Conservation (phyloP, 2,329 filamentous ascomycete genomes). For the Graphiopsis chlorocephala region DNA sequence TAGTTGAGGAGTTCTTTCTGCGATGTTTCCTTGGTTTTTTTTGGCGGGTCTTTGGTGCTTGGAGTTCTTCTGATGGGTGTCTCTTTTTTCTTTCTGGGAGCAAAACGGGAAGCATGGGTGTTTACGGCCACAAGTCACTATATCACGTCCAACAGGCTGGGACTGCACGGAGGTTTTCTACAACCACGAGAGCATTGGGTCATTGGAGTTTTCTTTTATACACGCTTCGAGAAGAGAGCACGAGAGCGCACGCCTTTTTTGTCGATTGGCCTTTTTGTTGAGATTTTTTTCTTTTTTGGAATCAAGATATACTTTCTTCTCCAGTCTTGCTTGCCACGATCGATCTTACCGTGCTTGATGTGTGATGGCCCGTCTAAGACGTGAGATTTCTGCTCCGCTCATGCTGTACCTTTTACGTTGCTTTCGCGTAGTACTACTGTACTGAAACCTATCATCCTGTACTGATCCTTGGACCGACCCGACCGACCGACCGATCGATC, state of each 20-base stretch:
- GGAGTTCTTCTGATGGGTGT: constrained; percentile 2
- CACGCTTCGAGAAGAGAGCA: background rate
- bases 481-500: background rate
- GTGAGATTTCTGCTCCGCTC: background rate
- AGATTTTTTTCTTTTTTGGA: background rate
- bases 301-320: background rate
- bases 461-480: background rate
- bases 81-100: background rate
- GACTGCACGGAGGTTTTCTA: constrained; percentile 5
- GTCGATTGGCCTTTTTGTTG: background rate
- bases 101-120: constrained; percentile 1
- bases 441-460: background rate
- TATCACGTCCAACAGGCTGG: constrained; percentile 16
- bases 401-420: background rate
- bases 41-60: background rate
- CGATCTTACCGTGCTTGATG: background rate
- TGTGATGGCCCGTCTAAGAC: background rate
- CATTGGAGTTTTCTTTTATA: constrained; percentile 3
- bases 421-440: background rate
- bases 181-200: constrained; percentile 6
- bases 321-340: background rate
- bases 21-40: background rate
- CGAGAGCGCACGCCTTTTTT: background rate
- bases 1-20: background rate
- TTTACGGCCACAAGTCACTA: background rate